These are phyloP conservation scores for Diaporthe velutina DNA, from an alignment of 2,329 filamentous ascomycete genomes.

Conservation along the genomic window DNA sequence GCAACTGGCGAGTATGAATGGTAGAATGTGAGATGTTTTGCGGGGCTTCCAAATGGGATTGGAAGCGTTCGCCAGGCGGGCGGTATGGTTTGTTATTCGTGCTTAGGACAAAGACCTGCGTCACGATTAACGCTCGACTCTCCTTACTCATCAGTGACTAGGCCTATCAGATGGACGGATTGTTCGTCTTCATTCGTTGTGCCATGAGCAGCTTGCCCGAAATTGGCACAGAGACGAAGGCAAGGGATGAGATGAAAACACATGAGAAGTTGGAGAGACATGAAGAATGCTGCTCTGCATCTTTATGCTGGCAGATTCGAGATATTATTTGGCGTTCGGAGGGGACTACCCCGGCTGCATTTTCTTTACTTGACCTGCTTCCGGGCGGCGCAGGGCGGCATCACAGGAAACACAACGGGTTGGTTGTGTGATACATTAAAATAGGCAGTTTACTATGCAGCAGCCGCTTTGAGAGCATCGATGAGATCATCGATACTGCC, in stretches of 20 bases:
- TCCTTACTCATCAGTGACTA: neutral
- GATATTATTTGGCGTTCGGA: slow-evolving; percentile 24
- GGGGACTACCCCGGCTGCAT: slow-evolving; percentile 17
- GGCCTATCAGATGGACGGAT: neutral
- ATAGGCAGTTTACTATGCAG: slow-evolving; percentile 22
- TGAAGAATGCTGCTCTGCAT: neutral
- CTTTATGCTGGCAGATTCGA: neutral
- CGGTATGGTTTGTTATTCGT: neutral
- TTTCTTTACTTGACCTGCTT: slow-evolving; percentile 14
- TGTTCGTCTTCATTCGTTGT: neutral
- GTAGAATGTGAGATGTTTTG: slow-evolving; percentile 62
- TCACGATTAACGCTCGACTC: slow-evolving; percentile 16
- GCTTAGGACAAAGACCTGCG: neutral
- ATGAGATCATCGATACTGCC: neutral
- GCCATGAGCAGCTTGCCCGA: neutral
- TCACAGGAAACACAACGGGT: neutral
- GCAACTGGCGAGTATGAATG: slow-evolving; percentile 98
- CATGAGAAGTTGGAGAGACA: neutral
- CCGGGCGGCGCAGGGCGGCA: neutral
- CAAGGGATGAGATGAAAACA: neutral
- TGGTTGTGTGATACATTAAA: slow-evolving; percentile 12
- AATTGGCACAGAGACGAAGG: neutral
- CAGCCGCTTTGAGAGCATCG: neutral
- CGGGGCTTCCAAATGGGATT: neutral
- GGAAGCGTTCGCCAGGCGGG: neutral